Conservation (phyloP, 1,139 yeast species). For the Pichia sp. region DNA sequence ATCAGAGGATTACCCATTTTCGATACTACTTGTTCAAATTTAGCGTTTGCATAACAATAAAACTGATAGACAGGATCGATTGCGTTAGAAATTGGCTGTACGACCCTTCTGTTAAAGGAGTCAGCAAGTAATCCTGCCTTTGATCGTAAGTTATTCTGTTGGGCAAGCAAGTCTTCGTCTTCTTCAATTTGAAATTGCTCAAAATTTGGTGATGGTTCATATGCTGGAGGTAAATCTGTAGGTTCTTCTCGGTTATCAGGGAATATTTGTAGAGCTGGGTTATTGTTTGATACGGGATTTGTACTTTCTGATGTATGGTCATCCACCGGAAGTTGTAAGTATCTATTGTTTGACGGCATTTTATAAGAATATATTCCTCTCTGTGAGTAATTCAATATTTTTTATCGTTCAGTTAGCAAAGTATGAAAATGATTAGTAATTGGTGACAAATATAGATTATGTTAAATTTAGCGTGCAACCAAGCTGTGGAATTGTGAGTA, state of each 20-base stretch:
- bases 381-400: too few species aligned
- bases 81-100: conserved; percentile 47
- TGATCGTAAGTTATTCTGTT: conserved; percentile 5
- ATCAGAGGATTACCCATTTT: conserved; percentile 81
- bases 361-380: not conserved
- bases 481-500: too few species aligned
- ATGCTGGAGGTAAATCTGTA: conserved; percentile 17
- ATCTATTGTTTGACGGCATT: conserved; percentile 9
- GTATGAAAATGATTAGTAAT: too few species aligned
- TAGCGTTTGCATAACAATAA: conserved; percentile 37
- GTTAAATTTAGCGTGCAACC: too few species aligned
- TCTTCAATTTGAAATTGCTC: conserved; percentile 40
- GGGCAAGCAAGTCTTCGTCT: conserved; percentile 11
- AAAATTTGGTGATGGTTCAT: conserved; percentile 19
- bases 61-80: conserved; percentile 66
- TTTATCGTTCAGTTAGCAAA: not conserved
- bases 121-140: conserved; percentile 26
- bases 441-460: too few species aligned
- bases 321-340: conserved; percentile 3
- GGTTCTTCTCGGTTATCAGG: not conserved
- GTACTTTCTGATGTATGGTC: not conserved
- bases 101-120: conserved; percentile 38
- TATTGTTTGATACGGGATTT: too few species aligned
- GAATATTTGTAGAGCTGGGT: too few species aligned
- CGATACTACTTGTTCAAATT: conserved; percentile 51